Conservation (phyloP, 2,329 filamentous ascomycete genomes). For the Sarocladiaceae sp. region DNA sequence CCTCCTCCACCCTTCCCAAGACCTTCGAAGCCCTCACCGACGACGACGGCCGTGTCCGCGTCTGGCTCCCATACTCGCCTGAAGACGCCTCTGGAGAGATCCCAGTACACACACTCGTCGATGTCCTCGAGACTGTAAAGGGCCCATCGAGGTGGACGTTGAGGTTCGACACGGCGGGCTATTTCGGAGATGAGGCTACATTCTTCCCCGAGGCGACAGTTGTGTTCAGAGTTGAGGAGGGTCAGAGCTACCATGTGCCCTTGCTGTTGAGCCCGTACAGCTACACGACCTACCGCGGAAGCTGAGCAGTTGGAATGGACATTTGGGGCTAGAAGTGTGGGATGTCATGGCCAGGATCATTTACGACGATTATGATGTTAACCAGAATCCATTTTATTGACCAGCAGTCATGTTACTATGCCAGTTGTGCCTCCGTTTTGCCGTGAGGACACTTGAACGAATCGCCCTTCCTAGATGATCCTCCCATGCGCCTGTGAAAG, state of each 20-base stretch:
- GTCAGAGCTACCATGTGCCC: conserved; percentile 76
- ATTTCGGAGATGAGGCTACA: conserved; percentile 61
- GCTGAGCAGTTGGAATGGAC: conserved; percentile 36
- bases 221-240: conserved; percentile 46
- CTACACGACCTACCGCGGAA: conserved; percentile 79
- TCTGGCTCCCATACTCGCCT: conserved; percentile 60
- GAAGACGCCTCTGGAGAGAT: conserved; percentile 49
- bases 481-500: too few relatives aligned
- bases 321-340: not conserved
- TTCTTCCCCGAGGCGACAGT: conserved; percentile 59
- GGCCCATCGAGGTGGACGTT: conserved; percentile 59
- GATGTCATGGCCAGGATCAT: not conserved
- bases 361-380: not conserved
- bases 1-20: conserved; percentile 23
- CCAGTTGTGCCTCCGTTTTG: too few relatives aligned
- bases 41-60: conserved; percentile 67
- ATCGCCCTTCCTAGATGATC: too few relatives aligned
- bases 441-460: too few relatives aligned
- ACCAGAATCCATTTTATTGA: too few relatives aligned
- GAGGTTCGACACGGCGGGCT: conserved; percentile 66
- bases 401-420: too few relatives aligned
- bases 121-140: conserved; percentile 44
- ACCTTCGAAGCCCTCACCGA: conserved; percentile 67
- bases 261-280: conserved; percentile 73
- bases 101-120: conserved; percentile 53